A percentile compares a stretch with the other conserved stretches of the same genome.
Evolutionary conservation across 2,329 filamentous ascomycete genomes (phyloP).

Genomic region (Penicillium sp.): DNA sequence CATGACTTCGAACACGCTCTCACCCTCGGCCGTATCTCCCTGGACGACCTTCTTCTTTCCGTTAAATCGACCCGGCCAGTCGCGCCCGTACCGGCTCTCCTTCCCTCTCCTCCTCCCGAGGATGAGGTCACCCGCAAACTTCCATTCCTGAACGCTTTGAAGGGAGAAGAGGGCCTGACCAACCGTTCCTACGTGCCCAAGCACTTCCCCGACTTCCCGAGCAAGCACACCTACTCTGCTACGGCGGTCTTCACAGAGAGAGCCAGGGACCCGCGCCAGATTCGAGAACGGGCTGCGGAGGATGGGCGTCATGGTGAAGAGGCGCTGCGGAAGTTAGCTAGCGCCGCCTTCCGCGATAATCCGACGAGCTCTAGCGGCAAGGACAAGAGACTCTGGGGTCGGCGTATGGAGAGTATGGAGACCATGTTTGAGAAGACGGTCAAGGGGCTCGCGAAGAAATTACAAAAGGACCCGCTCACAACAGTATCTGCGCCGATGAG

Average conservation of each 20-base stretch:
- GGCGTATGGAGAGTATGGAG: conserved; percentile 41
- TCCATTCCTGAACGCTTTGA: conserved; percentile 50
- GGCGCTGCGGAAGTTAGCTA: conserved; percentile 57
- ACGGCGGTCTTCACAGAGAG: conserved; percentile 56
- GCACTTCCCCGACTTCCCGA: conserved; percentile 59
- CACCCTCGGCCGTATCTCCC: conserved; percentile 27
- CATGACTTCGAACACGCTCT: conserved; percentile 53
- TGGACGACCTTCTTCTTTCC: conserved; percentile 33
- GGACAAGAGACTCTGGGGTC: conserved; percentile 39
- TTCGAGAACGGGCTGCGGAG: conserved; percentile 59
- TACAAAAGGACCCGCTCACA: conserved; percentile 29
- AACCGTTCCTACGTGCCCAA: conserved; percentile 52
- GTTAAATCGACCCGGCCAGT: conserved; percentile 27
- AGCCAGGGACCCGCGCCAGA: conserved; percentile 55
- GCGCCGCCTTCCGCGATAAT: conserved; percentile 43
- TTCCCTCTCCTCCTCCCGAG: conserved; percentile 40
- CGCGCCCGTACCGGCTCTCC: conserved; percentile 25
- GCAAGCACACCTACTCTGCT: conserved; percentile 58
- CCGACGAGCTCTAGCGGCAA: conserved; percentile 39
- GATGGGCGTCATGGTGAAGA: conserved; percentile 62
- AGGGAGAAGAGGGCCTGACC: conserved; percentile 44
- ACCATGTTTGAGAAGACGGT: conserved; percentile 54
- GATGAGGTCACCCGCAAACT: conserved; percentile 33
- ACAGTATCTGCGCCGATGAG: conserved; percentile 22
- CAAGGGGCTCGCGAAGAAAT: conserved; percentile 44